Percentiles rank a stretch among this genome's conserved stretches.
Conservation (phyloP, 2,329 filamentous ascomycete species). For the Colletotrichum echinochloae region DNA sequence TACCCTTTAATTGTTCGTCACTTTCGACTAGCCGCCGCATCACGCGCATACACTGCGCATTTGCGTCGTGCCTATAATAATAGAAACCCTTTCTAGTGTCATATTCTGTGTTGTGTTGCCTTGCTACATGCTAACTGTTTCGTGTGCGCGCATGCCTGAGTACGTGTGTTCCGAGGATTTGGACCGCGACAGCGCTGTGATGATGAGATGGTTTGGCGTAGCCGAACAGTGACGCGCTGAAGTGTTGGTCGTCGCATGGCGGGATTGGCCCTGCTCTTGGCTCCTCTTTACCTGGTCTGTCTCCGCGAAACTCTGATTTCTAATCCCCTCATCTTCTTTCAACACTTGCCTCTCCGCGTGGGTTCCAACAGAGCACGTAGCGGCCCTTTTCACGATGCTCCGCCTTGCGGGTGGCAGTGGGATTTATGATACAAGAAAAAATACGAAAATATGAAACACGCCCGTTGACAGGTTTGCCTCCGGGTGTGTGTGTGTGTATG, state of each 20-base stretch:
- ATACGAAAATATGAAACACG: constrained; percentile 11
- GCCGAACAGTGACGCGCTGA: constrained; percentile 35
- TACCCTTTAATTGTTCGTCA: not conserved
- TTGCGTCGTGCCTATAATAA: too few relatives aligned
- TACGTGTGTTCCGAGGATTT: constrained; percentile 15
- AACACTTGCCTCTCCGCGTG: not conserved
- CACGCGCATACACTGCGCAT: constrained; percentile 20
- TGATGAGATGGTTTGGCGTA: constrained; percentile 26
- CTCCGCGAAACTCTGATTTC: not conserved
- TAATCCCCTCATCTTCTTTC: constrained; percentile 2
- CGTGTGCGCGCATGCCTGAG: not conserved
- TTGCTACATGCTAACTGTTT: not conserved
- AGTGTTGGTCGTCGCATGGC: constrained; percentile 40
- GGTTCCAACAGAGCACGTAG: not conserved
- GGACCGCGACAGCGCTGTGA: constrained; percentile 27
- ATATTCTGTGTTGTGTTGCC: not conserved
- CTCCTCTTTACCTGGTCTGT: constrained; percentile 2
- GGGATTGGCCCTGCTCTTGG: constrained; percentile 33
- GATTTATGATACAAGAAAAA: not conserved
- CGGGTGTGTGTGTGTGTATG: not conserved
- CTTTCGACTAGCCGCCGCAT: constrained; percentile 26
- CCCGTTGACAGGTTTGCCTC: constrained; percentile 9
- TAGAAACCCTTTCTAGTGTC: not conserved
- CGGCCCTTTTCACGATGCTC: not conserved
- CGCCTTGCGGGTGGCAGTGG: not conserved